Conservation (phyloP, 768 basidiomycete species). For the Obba rivulosa region DNA sequence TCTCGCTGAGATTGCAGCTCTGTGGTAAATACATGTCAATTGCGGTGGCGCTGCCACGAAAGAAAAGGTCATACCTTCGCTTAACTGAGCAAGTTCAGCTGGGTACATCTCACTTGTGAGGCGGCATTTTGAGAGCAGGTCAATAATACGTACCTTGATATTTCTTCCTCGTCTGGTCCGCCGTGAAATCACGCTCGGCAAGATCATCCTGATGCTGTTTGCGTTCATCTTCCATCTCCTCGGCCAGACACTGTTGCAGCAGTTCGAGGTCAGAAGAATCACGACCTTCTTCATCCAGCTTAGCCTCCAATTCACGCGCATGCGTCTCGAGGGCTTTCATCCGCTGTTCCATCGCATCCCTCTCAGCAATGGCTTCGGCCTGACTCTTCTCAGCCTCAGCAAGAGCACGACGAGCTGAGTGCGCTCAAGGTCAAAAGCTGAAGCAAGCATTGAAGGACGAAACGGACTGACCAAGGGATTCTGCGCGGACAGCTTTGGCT, state of each 20-base stretch:
- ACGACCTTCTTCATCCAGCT: slow-evolving; percentile 62
- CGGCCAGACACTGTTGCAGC: slow-evolving; percentile 61
- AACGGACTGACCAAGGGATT: slow-evolving; percentile 46
- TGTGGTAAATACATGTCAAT: slow-evolving; percentile 20
- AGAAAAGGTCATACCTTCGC: slow-evolving; percentile 49
- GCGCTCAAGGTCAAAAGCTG: background rate
- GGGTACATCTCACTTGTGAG: background rate
- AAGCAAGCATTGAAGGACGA: background rate
- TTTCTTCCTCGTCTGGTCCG: slow-evolving; percentile 80
- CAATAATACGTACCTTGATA: slow-evolving; percentile 57
- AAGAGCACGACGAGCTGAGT: slow-evolving; percentile 53
- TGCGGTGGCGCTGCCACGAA: background rate
- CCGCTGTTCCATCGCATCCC: slow-evolving; percentile 44
- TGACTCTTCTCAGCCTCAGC: slow-evolving; percentile 57
- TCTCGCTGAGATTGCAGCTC: slow-evolving; percentile 79
- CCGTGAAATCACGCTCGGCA: slow-evolving; percentile 70
- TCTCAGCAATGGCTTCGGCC: slow-evolving; percentile 44
- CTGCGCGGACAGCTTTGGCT: slow-evolving; percentile 59
- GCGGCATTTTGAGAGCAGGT: too few relatives aligned
- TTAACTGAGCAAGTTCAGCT: slow-evolving; percentile 77
- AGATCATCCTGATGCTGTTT: slow-evolving; percentile 77
- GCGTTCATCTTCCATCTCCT: slow-evolving; percentile 74
- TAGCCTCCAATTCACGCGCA: slow-evolving; percentile 53
- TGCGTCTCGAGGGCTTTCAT: slow-evolving; percentile 47
- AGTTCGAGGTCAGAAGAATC: slow-evolving; percentile 61